phyloP scores from a whole-genome alignment of 2,329 filamentous ascomycete genomes.

The Scorias spongiosa region DNA sequence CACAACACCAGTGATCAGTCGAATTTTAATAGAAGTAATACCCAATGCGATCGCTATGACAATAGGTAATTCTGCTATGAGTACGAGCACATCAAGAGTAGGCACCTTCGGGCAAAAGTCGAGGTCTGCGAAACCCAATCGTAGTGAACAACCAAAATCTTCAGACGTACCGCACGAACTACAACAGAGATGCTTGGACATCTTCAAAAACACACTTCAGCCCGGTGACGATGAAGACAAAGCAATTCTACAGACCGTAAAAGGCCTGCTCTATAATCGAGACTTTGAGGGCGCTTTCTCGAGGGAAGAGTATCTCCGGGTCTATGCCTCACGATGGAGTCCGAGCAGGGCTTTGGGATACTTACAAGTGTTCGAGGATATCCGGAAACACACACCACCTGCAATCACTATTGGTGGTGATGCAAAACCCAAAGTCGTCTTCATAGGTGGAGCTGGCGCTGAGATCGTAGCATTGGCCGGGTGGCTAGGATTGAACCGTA shows the following conservation, averaged over 20 bases:
- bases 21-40: too few relatives aligned
- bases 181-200: slow-evolving; percentile 57
- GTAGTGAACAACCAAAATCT: too few relatives aligned
- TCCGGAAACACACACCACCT: slow-evolving; percentile 12
- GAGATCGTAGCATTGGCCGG: slow-evolving; percentile 51
- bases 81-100: too few relatives aligned
- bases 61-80: too few relatives aligned
- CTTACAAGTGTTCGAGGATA: slow-evolving; percentile 38
- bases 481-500: slow-evolving; percentile 20
- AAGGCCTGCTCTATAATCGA: slow-evolving; percentile 69
- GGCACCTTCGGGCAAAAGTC: too few relatives aligned
- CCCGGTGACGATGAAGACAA: slow-evolving; percentile 5
- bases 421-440: slow-evolving; percentile 29
- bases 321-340: slow-evolving; percentile 85
- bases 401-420: neutral
- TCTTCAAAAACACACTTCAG: slow-evolving; percentile 49
- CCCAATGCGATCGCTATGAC: too few relatives aligned
- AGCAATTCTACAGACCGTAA: slow-evolving; percentile 60
- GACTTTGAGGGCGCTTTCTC: slow-evolving; percentile 75
- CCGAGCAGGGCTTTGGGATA: slow-evolving; percentile 75
- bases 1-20: too few relatives aligned
- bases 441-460: slow-evolving; percentile 49
- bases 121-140: too few relatives aligned
- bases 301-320: slow-evolving; percentile 52
- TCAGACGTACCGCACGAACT: slow-evolving; percentile 14